Evolutionary conservation across 2,329 filamentous ascomycete genomes (phyloP), one percentile per base, ranked within the genome.

Genomic region (Colletotrichum phormii): DNA sequence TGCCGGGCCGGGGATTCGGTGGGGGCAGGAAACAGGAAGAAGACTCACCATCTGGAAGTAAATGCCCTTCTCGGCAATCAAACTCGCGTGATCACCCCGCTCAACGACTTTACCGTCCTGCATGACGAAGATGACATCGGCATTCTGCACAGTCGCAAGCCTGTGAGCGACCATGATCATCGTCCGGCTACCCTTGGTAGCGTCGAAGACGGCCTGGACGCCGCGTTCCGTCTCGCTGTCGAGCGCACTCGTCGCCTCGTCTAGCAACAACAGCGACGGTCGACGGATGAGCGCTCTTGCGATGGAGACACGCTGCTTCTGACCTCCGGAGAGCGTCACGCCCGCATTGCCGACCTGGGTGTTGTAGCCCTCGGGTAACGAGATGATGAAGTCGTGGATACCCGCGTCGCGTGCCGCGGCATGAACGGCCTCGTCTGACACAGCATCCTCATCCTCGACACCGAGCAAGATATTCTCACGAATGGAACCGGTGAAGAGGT

Each of bases 351-450:
- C 71, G 15, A 73, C 71, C 7, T 53, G 46, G 2, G 71, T 73
- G 51, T 72, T 72, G 81, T 95, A 96, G 1, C 92, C 92, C 0
- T 87, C 81, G 8, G 93, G 89, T 0, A 97, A 86, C 9, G 89
- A 90, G 31, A 82, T 80, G 72, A 97, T 89, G 80, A 95, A 96
- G 1, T 92, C 90, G 76, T 94, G 88, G 73, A 95, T 92, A 0
- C 91, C 89, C 0, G 89, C 89, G 42, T 85, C 82, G 1, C 84
- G 84, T 12, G 67, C 67, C 3, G 71, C 71, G 5, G 49, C 49
- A 18, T 73, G 63, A 8, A 73, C 9, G 1, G 57, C 67, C 15
- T 71, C 71, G 26, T 73, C 71, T 0, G 57, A 54, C 0, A 66
- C 70, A 11, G 75, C 64, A 3, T 67, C 31, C 7, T 76, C 64